Base-by-base conservation (phyloP, 73 alveolate genomes). In the Breviolum minutum region DNA sequence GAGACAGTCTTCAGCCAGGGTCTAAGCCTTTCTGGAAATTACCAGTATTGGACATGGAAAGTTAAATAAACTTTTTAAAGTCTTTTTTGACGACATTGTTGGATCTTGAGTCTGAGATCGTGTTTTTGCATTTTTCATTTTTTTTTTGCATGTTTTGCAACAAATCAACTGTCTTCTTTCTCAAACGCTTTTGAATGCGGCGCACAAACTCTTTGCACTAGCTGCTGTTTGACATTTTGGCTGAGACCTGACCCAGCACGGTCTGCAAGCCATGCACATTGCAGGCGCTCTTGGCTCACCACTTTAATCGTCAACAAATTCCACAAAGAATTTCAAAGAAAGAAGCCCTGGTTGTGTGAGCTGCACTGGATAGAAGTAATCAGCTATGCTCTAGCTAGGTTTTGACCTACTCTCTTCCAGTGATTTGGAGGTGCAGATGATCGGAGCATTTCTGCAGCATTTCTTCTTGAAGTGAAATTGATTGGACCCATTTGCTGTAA, bases 211-310 rank as follows among this genome's bases (percentile, higher is more conserved):
- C 54, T 40, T 3, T 3, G 54, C 54, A 40, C 54, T 40, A 40
- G 54, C 54, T 3, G 54, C 54, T 40, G 54, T 40, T 40, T 40
- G 54, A 8, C 81, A 0, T 17, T 24, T 62, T 13, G 5, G 63
- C 68, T 29, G 27, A 88, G 95, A 74, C 60, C 60, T 88, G 84
- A 62, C 86, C 69, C 63, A 24, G 68, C 95, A 88, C 19, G 95
- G 86, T 22, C 85, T 88, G n/a, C 95, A 69, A 30, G 95, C 86
- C n/a, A 54, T 60, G 24, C 95, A 29, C 17, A 73, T 88, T 69
- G 84, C 95, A 88, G 95, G 95, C 81, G 69, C 64, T n/a, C 22
- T 12, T 77, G 86, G 77, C 77, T 22, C 77, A 68, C 17, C 17
- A 14, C 1, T 14, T 68, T 68, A 2, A 68, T 6, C 24, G 77